Conservation (phyloP, 192 early-diverging fungal genomes). For the Coemansia sp. region DNA sequence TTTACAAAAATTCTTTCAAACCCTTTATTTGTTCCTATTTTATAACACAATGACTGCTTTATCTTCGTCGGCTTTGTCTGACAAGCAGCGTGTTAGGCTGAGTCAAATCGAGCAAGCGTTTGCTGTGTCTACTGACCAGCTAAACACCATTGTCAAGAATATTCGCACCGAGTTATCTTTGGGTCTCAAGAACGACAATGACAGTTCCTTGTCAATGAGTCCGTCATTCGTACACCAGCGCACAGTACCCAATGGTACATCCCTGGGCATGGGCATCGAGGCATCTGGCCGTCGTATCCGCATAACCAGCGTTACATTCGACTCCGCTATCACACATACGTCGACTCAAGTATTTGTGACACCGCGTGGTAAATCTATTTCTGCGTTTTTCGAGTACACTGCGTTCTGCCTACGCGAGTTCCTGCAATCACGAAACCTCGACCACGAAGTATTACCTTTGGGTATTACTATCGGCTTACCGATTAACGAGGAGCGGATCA, state of each 20-base stretch:
- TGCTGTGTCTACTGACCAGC: slow-evolving; percentile 22
- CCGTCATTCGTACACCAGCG: slow-evolving; percentile 54
- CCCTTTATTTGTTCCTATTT: neutral
- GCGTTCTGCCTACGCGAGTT: slow-evolving; percentile 83
- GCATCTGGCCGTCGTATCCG: slow-evolving; percentile 83
- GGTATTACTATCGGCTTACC: slow-evolving; percentile 97
- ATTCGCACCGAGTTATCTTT: slow-evolving; percentile 63
- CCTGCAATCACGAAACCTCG: slow-evolving; percentile 46
- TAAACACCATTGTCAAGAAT: slow-evolving; percentile 22
- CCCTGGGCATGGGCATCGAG: slow-evolving; percentile 87
- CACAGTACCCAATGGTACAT: slow-evolving; percentile 73
- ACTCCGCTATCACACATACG: slow-evolving; percentile 61
- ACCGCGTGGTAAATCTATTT: slow-evolving; percentile 23
- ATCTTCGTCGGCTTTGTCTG: slow-evolving; percentile 21
- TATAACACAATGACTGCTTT: slow-evolving; percentile 8
- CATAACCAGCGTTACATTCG: slow-evolving; percentile 75
- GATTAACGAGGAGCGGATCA: slow-evolving; percentile 60
- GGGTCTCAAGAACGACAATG: slow-evolving; percentile 64
- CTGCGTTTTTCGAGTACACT: slow-evolving; percentile 75
- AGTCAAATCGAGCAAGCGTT: slow-evolving; percentile 51
- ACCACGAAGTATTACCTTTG: slow-evolving; percentile 25
- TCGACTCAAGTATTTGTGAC: slow-evolving; percentile 65
- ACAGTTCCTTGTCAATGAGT: slow-evolving; percentile 75
- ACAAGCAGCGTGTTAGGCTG: slow-evolving; percentile 56
- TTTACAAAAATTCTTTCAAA: neutral